Evolutionary conservation across 331 rosid species (phyloP), one percentile per base, ranked within the genome.

Genomic region (Malus hybrid): DNA sequence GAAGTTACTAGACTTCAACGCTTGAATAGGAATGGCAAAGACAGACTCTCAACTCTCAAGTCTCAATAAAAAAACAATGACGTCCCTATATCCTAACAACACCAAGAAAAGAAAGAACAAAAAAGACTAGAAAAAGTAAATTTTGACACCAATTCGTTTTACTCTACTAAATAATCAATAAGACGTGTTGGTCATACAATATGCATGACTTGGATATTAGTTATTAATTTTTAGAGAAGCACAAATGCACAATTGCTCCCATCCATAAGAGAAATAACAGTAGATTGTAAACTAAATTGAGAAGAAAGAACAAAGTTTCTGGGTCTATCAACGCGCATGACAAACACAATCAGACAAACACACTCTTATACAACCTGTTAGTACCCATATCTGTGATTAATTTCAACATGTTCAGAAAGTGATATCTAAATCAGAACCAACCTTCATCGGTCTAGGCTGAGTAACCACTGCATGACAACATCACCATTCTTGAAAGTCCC

Each of bases 391-490:
- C 83, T 80, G 66, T 63, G 18, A 60, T 48, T 10, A 68, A 75
- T 74, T 28, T 53, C 33, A 61, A 44, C 70, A 19, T 28, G 28
- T 26, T 68, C 26, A 29, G 72, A 81, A 8, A 66, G 19, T 63
- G 62, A 72, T 76, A 79, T 74, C 82, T 70, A 81, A 84, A 87
- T 86, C 86, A 79, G 87, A 88, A 90, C 99, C 95, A 89, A 94
- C 99, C 99, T 94, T 94, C 99, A 89, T 92, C 92, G 88, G 97
- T 90, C 92, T 94, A 96, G 89, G 99, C 99, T 28, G 29, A 28
- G 29, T 28, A 28, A 28, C 29, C 29, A 28, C 29, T 28, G 29
- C 29, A 28, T 28, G 29, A 28, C 29, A 28, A 24, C 24, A 24
- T 86, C 88, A 81, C 82, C 80, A 81, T 84, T 90, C 67, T 26